Evolutionary conservation across 1,139 yeast genomes (phyloP), one percentile per base, ranked within the genome.

Genomic region (Debaryomyces psychrophilus): DNA sequence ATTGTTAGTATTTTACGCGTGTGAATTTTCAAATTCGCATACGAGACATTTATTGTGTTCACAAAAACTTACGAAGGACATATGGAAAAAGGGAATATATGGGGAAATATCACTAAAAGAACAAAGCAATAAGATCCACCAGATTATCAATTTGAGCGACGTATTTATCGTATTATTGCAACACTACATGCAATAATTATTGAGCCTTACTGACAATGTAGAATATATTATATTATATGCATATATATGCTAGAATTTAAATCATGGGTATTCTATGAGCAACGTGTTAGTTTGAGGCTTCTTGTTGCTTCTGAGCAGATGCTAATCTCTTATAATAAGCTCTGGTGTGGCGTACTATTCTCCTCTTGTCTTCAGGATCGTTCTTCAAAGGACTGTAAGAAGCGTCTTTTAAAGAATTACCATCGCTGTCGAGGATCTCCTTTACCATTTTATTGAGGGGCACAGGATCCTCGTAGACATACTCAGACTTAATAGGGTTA

Each of bases 271-370:
- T 28, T 18, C n/a, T 7, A 26, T 14, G 23, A 12, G 28, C 11
- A 27, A 23, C 9, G 23, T 29, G 5, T 33, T 31, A 20, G 41
- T 33, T 37, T 25, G 33, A 27, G 31, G 29, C 42, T 15, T 45
- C 26, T 36, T 49, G 49, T 37, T 45, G 45, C 29, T 48, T 45
- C 40, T 48, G 50, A 11, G 50, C 49, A 31, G 35, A 34, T 28
- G 55, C 54, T 20, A 56, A 46, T 50, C 65, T 67, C 57, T 66
- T 71, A 49, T 66, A 68, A 46, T 72, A 71, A 3, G 76, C 69
- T 47, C 79, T 51, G 3, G 78, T 73, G 50, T 71, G 77, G 44
- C 79, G 58, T 50, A 62, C 52, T 8, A 63, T 52, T 47, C 65
- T 60, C 26, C 68, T 52, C 0, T 64, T 68, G 42, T 68, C 75